A percentile compares a stretch with the other conserved stretches of the same genome.
Evolutionary conservation across 2,329 filamentous ascomycete genomes (phyloP).

Genomic region (Colletotrichum somersetense): DNA sequence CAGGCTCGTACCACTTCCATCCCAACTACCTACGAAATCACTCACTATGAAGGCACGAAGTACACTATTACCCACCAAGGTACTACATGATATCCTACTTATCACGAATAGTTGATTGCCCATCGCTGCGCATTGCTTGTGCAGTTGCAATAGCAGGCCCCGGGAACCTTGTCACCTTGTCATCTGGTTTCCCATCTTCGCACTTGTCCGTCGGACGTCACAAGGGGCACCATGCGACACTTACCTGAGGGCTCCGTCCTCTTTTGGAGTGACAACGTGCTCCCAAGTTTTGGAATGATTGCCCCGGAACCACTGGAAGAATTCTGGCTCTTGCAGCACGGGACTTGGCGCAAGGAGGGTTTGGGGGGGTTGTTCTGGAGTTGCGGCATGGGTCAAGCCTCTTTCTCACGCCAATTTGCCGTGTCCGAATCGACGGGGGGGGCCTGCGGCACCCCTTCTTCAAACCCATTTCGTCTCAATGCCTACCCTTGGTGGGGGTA

Average conservation of each 20-base stretch:
- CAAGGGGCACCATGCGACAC: conserved; percentile 28
- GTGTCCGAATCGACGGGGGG: conserved; percentile 34
- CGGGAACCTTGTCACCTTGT: conserved; percentile 8
- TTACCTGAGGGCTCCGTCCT: conserved; percentile 9
- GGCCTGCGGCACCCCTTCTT: conserved; percentile 25
- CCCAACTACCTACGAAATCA: conserved; percentile 2
- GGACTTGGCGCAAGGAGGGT: conserved; percentile 11
- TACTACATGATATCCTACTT: background rate
- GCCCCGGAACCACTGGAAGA: conserved; percentile 5
- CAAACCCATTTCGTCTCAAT: conserved; percentile 38
- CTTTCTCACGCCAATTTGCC: conserved; percentile 24
- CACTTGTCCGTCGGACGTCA: conserved; percentile 13
- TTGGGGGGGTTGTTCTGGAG: conserved; percentile 9
- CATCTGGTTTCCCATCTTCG: conserved; percentile 14
- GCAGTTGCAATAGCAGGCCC: conserved; percentile 9
- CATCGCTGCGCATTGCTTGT: background rate
- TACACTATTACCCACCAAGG: no score
- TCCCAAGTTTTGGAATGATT: background rate
- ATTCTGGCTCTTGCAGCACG: background rate
- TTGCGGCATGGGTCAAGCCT: conserved; percentile 36
- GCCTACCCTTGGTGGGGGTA: conserved; percentile 11
- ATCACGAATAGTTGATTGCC: background rate
- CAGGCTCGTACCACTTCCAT: background rate
- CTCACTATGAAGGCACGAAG: background rate
- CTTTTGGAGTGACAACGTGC: conserved; percentile 9